Evolutionary conservation across 2,329 filamentous ascomycete genomes (phyloP).

Genomic region (Sporothrix protearum): DNA sequence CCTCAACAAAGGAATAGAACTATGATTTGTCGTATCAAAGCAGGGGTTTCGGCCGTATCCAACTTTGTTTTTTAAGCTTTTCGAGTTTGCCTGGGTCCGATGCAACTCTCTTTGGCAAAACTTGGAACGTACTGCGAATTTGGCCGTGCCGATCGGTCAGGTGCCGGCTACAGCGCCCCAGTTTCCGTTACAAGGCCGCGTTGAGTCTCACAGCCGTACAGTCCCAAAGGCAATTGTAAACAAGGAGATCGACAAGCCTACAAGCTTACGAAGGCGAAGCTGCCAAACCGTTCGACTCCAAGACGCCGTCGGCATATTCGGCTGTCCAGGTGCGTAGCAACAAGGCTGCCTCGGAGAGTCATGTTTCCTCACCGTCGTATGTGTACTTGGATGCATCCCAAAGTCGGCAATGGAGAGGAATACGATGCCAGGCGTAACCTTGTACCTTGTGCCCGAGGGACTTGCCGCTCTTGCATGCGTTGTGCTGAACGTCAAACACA

Average conservation of each 20-base stretch:
- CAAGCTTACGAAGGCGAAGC: neutral
- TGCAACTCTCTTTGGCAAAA: neutral
- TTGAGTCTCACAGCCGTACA: neutral
- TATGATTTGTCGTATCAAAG: neutral
- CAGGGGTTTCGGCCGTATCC: neutral
- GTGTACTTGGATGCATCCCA: neutral
- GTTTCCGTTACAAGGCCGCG: neutral
- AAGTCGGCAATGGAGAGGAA: neutral
- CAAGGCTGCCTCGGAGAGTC: neutral
- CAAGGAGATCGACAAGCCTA: conserved; percentile 5
- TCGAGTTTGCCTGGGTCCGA: neutral
- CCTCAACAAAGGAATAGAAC: neutral
- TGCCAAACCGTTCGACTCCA: neutral
- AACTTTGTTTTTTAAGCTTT: neutral
- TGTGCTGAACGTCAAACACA: neutral
- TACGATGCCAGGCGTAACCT: neutral
- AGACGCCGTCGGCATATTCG: neutral
- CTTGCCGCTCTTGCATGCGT: neutral
- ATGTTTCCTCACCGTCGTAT: neutral
- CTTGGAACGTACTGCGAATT: neutral
- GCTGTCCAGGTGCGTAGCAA: neutral
- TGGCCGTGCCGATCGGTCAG: conserved; percentile 8
- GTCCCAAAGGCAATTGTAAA: neutral
- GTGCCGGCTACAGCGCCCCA: neutral
- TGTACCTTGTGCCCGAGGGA: neutral